phyloP scores from a whole-genome alignment of 257 asterid genomes.

The Nicotiana sylvestris region DNA sequence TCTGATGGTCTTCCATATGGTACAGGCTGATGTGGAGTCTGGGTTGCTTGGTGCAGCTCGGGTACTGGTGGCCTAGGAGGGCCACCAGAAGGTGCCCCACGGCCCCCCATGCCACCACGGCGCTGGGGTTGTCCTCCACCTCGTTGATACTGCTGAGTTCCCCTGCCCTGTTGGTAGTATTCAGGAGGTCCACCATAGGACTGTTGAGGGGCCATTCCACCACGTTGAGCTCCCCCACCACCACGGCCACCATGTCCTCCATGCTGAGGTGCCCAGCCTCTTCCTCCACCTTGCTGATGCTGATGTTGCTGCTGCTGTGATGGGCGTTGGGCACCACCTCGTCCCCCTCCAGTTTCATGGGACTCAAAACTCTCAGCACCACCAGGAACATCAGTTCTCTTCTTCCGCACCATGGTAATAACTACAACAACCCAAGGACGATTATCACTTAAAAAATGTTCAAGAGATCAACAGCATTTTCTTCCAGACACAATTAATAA shows the following conservation, averaged over 20 bases:
- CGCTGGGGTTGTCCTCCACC: slow-evolving; percentile 53
- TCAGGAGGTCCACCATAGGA: slow-evolving; percentile 32
- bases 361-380: slow-evolving; percentile 60
- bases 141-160: slow-evolving; percentile 35
- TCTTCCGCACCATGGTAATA: slow-evolving; percentile 73
- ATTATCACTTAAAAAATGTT: not conserved
- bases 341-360: slow-evolving; percentile 45
- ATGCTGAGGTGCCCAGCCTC: slow-evolving; percentile 42
- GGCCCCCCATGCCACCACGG: slow-evolving; percentile 62
- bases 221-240: slow-evolving; percentile 17
- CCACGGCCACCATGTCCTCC: slow-evolving; percentile 22
- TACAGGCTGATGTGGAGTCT: slow-evolving; percentile 39
- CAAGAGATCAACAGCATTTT: not conserved
- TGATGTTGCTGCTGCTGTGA: slow-evolving; percentile 33
- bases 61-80: slow-evolving; percentile 67
- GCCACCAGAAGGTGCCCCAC: slow-evolving; percentile 57
- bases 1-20: slow-evolving; percentile 40
- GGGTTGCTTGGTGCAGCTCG: slow-evolving; percentile 98
- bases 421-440: slow-evolving; percentile 22
- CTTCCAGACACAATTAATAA: not conserved
- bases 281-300: slow-evolving; percentile 29
- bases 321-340: slow-evolving; percentile 49
- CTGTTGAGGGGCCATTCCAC: slow-evolving; percentile 20
- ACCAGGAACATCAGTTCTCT: slow-evolving; percentile 59
- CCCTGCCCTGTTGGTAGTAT: slow-evolving; percentile 33